Evolutionary conservation across 805 yeast genomes (phyloP).

Genomic region (Myxozyma monticola): DNA sequence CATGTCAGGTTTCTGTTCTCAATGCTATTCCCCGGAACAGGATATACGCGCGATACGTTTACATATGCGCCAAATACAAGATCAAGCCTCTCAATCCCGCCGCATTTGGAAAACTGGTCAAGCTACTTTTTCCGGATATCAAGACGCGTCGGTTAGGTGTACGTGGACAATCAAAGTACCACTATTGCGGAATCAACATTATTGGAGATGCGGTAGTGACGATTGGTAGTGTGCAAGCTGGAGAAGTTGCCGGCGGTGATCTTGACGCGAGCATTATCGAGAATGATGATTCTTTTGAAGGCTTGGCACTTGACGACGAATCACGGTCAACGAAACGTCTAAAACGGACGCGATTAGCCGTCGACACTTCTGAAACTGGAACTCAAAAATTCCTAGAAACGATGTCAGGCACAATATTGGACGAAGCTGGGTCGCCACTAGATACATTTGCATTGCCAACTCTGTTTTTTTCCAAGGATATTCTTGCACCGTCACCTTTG

Average conservation of each 20-base stretch:
- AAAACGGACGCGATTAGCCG: too few relatives aligned
- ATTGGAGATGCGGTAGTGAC: constrained; percentile 39
- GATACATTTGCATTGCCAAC: constrained; percentile 16
- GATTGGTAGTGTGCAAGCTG: constrained; percentile 1
- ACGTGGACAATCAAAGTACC: constrained; percentile 80
- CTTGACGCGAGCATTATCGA: not conserved
- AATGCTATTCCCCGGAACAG: constrained; percentile 65
- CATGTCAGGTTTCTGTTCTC: constrained; percentile 53
- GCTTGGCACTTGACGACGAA: not conserved
- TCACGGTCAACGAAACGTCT: not conserved
- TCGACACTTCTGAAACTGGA: not conserved
- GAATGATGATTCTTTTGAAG: constrained; percentile 12
- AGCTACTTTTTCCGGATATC: constrained; percentile 62
- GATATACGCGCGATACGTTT: constrained; percentile 66
- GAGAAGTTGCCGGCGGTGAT: not conserved
- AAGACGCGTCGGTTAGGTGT: constrained; percentile 78
- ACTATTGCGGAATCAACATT: constrained; percentile 72
- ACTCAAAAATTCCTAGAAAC: not conserved
- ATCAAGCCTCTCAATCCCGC: constrained; percentile 71
- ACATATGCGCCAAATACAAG: constrained; percentile 54
- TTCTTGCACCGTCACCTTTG: constrained; percentile 11
- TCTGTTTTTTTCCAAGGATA: constrained; percentile 10
- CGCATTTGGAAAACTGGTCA: constrained; percentile 72
- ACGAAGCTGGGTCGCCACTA: constrained; percentile 1
- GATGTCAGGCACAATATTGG: not conserved